Evolutionary conservation across 108 stramenopile species (phyloP), one percentile per base, ranked within the genome.

Genomic region (Cyclotella atomus): DNA sequence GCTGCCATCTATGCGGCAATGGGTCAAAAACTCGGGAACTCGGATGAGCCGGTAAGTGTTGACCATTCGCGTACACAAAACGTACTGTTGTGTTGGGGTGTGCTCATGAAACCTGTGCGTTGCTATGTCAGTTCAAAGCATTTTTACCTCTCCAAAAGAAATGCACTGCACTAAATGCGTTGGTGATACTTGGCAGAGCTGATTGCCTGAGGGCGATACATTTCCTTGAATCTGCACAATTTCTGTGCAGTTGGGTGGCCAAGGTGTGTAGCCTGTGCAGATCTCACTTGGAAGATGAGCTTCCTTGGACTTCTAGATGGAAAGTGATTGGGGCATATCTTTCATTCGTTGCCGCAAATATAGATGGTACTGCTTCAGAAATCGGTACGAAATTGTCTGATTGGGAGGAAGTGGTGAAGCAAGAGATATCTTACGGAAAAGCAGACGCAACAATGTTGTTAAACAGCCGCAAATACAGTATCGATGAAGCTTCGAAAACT

Each of bases 1-100:
- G 94, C 94, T 41, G 90, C 89, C 23, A 85, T 87, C 25, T 95
- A 89, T 87, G 91, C 94, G 21, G 76, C 79, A 53, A 75, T 91
- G 64, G 88, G 83, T 19, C 63, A 84, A 10, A 95, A 92, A 73
- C 66, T 77, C 19, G 94, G 94, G 6, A 86, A 77, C 38, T 90
- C 77, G 52, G 90, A 91, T 55, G 80, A 75, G 28, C 57, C 60
- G 41, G n/a, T n/a, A n/a, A n/a, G n/a, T n/a, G n/a, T n/a, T n/a
- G n/a, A n/a, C n/a, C n/a, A n/a, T n/a, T n/a, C n/a, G n/a, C n/a
- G n/a, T n/a, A n/a, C n/a, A n/a, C n/a, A n/a, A n/a, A n/a, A n/a
- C n/a, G n/a, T n/a, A n/a, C n/a, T n/a, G n/a, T n/a, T n/a, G n/a
- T n/a, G n/a, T n/a, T n/a, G n/a, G n/a, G n/a, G n/a, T n/a, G n/a